phyloP scores from a whole-genome alignment of 345 rosid species.

The Syzygium aromaticum region DNA sequence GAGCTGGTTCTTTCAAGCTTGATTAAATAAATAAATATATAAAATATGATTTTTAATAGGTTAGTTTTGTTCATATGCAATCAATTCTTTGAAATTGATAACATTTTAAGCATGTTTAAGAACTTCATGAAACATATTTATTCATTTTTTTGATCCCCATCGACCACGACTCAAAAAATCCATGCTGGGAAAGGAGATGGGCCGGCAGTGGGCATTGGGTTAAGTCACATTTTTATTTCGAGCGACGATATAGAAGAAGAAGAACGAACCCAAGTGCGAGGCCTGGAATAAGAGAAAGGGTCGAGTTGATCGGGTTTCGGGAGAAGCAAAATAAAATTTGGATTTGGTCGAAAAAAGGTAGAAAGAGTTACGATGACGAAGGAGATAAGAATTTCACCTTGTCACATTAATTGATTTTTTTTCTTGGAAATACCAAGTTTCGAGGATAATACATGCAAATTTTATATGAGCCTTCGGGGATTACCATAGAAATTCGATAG shows the following conservation, averaged over 20 bases:
- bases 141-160: not conserved
- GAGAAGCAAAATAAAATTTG: not conserved
- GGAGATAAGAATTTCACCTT: not conserved
- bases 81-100: not conserved
- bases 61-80: not conserved
- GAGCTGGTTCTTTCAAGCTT: not conserved
- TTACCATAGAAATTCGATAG: not conserved
- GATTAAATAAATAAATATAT: not conserved
- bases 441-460: not conserved
- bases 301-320: not conserved
- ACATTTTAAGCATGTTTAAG: not conserved
- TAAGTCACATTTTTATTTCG: not conserved
- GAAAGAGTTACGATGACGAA: fast-evolving
- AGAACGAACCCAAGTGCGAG: fast-evolving
- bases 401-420: not conserved
- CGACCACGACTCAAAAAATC: not conserved
- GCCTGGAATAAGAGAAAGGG: fast-evolving
- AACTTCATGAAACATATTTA: not conserved
- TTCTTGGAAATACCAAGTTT: not conserved
- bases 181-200: not conserved
- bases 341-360: not conserved
- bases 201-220: not conserved
- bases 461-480: no score
- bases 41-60: not conserved
- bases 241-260: not conserved